Conservation (phyloP, 2,329 filamentous ascomycete genomes). For the Colletotrichum sp. region DNA sequence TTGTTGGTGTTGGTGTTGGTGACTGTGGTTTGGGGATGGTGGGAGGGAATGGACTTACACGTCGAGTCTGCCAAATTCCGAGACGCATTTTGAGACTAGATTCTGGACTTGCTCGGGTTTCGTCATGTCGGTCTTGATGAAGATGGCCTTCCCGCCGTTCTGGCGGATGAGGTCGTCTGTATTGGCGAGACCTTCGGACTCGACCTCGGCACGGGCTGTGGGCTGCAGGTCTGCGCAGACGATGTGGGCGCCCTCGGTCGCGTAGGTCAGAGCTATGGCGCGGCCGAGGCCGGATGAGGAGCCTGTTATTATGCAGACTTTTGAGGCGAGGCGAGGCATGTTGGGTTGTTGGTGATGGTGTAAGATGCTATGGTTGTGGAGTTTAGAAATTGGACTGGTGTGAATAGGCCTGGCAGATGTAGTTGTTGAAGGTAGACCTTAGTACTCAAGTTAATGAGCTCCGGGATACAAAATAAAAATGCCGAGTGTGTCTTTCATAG, state of each 20-base stretch:
- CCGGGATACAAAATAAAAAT: neutral
- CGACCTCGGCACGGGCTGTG: neutral
- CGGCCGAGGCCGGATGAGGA: conserved; percentile 50
- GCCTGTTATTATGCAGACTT: conserved; percentile 44
- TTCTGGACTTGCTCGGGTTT: neutral
- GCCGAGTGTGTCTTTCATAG: no score
- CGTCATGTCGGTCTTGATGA: neutral
- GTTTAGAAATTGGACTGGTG: fast-evolving
- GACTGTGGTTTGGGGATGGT: neutral
- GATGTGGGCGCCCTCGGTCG: neutral
- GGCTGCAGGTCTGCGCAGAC: neutral
- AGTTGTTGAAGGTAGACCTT: fast-evolving
- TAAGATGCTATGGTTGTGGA: fast-evolving
- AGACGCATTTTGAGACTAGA: neutral
- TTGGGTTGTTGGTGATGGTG: neutral
- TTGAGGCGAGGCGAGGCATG: neutral
- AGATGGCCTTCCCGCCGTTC: neutral
- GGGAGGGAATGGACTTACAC: neutral
- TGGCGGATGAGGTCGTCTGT: neutral
- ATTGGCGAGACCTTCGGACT: neutral
- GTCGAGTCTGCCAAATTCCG: neutral
- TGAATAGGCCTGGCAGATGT: neutral
- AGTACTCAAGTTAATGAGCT: neutral
- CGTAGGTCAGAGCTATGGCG: conserved; percentile 41
- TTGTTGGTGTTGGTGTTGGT: conserved; percentile 42